phyloP scores from a whole-genome alignment of 345 rosid genomes.

The Rhodamnia rubescens region DNA sequence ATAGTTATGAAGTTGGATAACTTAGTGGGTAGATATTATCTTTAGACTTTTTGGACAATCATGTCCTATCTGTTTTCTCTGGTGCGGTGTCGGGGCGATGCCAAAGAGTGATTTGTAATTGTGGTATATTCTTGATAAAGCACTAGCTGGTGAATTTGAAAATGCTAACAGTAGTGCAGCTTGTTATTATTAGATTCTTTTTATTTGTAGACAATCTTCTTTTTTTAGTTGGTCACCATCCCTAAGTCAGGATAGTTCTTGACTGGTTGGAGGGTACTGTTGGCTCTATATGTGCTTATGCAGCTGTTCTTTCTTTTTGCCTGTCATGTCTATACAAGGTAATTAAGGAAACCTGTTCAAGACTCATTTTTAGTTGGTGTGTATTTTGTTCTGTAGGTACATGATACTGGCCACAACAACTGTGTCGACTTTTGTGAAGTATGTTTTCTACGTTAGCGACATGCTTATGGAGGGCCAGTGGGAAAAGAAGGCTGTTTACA shows the following conservation, averaged over 20 bases:
- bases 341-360: not conserved
- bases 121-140: not conserved
- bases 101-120: not conserved
- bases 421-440: constrained; percentile 69
- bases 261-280: not conserved
- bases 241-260: not conserved
- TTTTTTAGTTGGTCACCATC: not conserved
- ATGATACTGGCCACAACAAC: constrained; percentile 94
- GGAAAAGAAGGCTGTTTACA: constrained; percentile 86
- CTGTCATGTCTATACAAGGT: not conserved
- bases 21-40: not conserved
- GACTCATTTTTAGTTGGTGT: not conserved
- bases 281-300: not conserved
- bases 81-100: not conserved
- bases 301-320: not conserved
- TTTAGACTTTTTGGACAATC: not conserved
- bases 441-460: constrained; percentile 81
- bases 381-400: constrained; percentile 37
- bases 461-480: constrained; percentile 96
- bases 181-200: not conserved
- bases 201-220: not conserved
- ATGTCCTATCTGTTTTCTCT: not conserved
- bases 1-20: not conserved
- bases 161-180: not conserved
- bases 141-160: not conserved